Evolutionary conservation across 805 yeast species (phyloP), one percentile per base, ranked within the genome.

Genomic region (Hagleromyces aurorensis): DNA sequence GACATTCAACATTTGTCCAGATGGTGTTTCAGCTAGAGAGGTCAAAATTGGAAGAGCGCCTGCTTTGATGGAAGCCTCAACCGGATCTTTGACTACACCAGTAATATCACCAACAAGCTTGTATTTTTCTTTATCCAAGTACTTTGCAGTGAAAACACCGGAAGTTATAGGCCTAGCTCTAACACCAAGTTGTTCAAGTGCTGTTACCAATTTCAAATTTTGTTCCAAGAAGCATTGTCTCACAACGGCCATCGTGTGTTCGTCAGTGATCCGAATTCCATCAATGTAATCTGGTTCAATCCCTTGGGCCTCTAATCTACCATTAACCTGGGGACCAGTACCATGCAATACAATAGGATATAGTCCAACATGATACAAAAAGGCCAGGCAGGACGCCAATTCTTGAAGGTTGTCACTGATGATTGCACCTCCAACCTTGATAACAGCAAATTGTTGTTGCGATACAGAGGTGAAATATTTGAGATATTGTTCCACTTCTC

Each of bases 361-460:
- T 37, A 91, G 70, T 8, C 99, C 99, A 29, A 91, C 95, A 53
- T 91, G 99, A 65, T 91, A 91, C 43, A 91, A 66, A 60, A 91
- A 91, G 4, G 97, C 96, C 41, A 91, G 67, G 51, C 96, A 87
- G 1, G 95, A 83, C 0, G 98, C 98, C 46, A 91, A 66, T 61
- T 89, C 95, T 7, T 86, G 81, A 40, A 91, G 64, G 48, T 89
- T 91, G 46, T 91, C 93, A 26, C 97, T 89, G 57, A 91, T 91
- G 50, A 91, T 89, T 21, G 98, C 99, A 41, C 99, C 99, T 22
- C 99, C 99, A 24, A 91, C 98, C 58, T 91, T 91, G 61, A 91
- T 91, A 24, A 91, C 96, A 3, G 99, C 99, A 50, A 91, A 91
- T 52, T 91, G 96, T 56, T 91, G 97, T 45, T 86, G 87, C 5